Conservation (phyloP, 2,329 filamentous ascomycete species). For the Apiospora phragmitis region DNA sequence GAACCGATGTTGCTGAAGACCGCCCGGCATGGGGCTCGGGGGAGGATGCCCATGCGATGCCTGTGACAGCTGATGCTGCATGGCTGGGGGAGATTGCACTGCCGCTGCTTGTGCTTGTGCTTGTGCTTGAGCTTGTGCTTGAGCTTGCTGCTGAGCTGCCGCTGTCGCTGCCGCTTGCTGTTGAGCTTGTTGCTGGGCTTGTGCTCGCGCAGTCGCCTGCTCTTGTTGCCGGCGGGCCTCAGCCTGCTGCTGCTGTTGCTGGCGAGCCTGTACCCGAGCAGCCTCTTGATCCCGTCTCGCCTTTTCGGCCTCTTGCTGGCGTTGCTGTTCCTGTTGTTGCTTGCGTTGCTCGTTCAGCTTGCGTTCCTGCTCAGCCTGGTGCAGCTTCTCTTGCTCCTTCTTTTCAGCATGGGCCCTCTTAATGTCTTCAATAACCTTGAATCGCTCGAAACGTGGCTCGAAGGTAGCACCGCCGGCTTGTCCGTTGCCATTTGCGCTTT, state of each 20-base stretch:
- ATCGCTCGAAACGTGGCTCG: slow-evolving; percentile 84
- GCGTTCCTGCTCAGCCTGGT: slow-evolving; percentile 61
- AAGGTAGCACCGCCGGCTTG: slow-evolving; percentile 72
- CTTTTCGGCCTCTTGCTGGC: slow-evolving; percentile 19
- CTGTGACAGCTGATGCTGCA: slow-evolving; percentile 36
- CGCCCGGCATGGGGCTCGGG: slow-evolving; percentile 36
- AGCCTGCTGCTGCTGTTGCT: slow-evolving; percentile 42
- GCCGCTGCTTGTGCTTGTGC: slow-evolving; percentile 28
- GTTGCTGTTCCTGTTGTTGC: slow-evolving; percentile 45
- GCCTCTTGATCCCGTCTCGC: slow-evolving; percentile 10
- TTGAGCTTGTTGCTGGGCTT: slow-evolving; percentile 36
- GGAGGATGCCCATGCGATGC: slow-evolving; percentile 45
- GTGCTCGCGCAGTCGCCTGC: slow-evolving; percentile 24
- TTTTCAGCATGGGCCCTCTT: slow-evolving; percentile 75
- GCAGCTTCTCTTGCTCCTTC: slow-evolving; percentile 72
- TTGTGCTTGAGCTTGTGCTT: slow-evolving; percentile 33
- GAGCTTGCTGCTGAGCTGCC: slow-evolving; percentile 29
- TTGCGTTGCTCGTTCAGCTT: slow-evolving; percentile 48
- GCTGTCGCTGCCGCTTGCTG: slow-evolving; percentile 35
- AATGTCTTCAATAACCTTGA: slow-evolving; percentile 88
- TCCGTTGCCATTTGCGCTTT: slow-evolving; percentile 70
- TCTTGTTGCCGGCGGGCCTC: slow-evolving; percentile 35
- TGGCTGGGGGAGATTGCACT: slow-evolving; percentile 31
- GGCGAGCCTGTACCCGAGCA: slow-evolving; percentile 18
- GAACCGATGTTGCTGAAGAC: slow-evolving; percentile 47